phyloP scores from a whole-genome alignment of 257 asterid species.

The Knoxia roxburghii region DNA sequence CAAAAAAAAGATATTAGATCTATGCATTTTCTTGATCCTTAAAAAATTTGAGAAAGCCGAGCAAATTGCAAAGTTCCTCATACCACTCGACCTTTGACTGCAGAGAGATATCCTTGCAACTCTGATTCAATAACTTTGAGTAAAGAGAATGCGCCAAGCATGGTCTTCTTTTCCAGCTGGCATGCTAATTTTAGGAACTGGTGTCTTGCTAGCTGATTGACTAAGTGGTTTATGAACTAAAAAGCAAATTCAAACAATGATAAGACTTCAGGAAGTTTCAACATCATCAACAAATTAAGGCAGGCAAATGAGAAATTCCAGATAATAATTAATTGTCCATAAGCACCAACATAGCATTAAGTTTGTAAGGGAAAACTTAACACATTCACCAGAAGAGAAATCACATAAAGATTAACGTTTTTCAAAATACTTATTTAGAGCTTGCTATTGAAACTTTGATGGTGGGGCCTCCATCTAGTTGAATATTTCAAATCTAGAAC shows the following conservation, averaged over 20 bases:
- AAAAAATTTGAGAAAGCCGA: background rate
- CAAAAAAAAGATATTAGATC: background rate
- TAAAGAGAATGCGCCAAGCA: conserved; percentile 89
- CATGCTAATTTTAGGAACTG: conserved; percentile 88
- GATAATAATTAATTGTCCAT: background rate
- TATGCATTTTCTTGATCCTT: background rate
- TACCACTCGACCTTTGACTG: conserved; percentile 91
- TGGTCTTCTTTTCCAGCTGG: conserved; percentile 88
- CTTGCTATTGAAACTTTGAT: background rate
- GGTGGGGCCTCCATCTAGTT: background rate
- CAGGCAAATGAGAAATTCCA: background rate
- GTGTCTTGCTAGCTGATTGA: conserved; percentile 82
- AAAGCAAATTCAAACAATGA: conserved; percentile 12
- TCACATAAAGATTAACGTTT: background rate
- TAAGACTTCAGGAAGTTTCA: too few relatives aligned
- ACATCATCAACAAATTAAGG: too few relatives aligned
- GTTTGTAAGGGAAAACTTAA: background rate
- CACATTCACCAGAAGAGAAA: background rate
- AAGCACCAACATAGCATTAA: background rate
- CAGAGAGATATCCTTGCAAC: conserved; percentile 88
- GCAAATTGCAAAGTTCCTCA: conserved; percentile 16
- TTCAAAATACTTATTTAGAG: background rate
- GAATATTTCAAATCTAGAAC: background rate
- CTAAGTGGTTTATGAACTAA: conserved; percentile 89
- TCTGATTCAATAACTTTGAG: conserved; percentile 89